Evolutionary conservation across 805 yeast genomes (phyloP), one percentile per base, ranked within the genome.

Genomic region (Kodamaea restingae): DNA sequence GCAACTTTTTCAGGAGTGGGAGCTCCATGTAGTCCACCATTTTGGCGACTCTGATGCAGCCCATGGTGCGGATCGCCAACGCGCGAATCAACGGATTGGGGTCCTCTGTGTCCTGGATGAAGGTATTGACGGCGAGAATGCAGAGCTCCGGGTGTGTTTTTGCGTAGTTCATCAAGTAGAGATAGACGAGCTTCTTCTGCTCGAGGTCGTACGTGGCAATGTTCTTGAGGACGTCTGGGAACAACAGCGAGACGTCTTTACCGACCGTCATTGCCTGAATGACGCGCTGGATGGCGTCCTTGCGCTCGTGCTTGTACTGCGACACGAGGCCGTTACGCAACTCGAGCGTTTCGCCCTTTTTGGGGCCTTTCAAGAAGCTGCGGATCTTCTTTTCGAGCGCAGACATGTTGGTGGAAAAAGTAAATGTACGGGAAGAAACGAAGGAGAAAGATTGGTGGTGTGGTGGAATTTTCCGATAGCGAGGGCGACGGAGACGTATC

Each of bases 231-330:
- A 93, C 95, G 61, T 93, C 98, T 2, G 99, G 98, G 52, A 93
- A 93, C 40, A 93, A 70, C 2, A 95, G 79, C 14, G 95, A 85
- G 17, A 93, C 98, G 60, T 93, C 98, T 57, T 93, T 93, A 8
- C 98, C 98, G 21, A 88, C 78, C 0, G 98, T 93, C 99, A 93
- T 93, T 43, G 96, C 98, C 42, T 93, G 95, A 56, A 93, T 93
- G 15, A 95, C 96, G 43, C 96, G 76, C 64, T 91, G 95, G 50
- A 93, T 93, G 12, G 98, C 95, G 60, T 93, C 98, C 59, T 93
- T 93, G 43, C 96, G 75, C 55, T 95, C 98, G 48, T 78, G 82
- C 18, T 96, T 95, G 63, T 87, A 93, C 64, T 88, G 97, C 7
- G 96, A 88, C 4, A 90, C 97, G 39, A 93, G 73, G 1, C 97